Base-by-base conservation (phyloP, 2,329 filamentous ascomycete genomes). In the Colletotrichum acutatum region DNA sequence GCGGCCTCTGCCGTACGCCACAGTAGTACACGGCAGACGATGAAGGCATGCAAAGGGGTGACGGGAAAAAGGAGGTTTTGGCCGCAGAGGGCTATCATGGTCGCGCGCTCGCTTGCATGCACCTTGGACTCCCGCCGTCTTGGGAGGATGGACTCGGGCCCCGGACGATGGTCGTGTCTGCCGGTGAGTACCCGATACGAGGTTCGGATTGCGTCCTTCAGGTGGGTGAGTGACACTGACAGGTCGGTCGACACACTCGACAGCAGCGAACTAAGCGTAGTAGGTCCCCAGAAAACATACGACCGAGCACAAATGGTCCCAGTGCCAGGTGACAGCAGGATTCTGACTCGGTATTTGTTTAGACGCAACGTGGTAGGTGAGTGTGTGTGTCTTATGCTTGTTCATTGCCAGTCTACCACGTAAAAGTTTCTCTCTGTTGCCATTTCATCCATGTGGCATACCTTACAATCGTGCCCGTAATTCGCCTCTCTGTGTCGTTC, bases 1-100 rank as follows among this genome's bases (percentile, higher is more conserved):
- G 66, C 26, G 53, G 52, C 66, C 59, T 69, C 53, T 69, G 66
- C 65, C 69, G 66, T 69, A 30, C 42, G 59, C 69, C 53, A 63
- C 65, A 22, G 42, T 42, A 16, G 19, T 49, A 28, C 22, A 24
- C 52, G 24, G 22, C 16, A 42, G 16, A 42, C 37, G 37, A 42
- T 14, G 14, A 12, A 42, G 19, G 37, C 9, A 30, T 14, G 19
- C 26, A 52, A 37, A 24, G 30, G 42, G 42, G 49, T 24, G 42
- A 12, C 7, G 49, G n/a, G 16, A 28, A 24, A n/a, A 22, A 11
- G 16, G 11, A 8, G 5, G 16, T 42, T 22, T 8, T n/a, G n/a
- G 42, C 42, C 8, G 42, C 42, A 49, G 42, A 46, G 16, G 19
- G 16, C 19, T 46, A 46, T 19, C 42, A n/a, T 49, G 1, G 14